Evolutionary conservation across 1,284 basidiomycete species (phyloP).

Genomic region (Apiotrichum laibachii): DNA sequence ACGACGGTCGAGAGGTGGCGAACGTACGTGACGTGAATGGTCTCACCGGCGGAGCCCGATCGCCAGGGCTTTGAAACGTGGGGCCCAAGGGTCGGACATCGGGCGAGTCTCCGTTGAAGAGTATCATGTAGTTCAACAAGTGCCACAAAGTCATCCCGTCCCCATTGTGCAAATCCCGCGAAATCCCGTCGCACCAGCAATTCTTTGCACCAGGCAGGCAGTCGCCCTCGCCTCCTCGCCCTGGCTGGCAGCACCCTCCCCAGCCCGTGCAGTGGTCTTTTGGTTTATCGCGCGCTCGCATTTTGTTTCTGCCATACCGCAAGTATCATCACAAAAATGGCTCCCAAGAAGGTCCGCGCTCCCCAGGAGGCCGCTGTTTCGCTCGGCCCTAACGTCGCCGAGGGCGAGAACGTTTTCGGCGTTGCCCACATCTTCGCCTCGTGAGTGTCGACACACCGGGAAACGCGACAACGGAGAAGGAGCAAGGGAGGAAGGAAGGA

Average conservation of each 20-base stretch:
- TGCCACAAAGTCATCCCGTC: not conserved
- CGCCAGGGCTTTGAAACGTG: too few relatives aligned
- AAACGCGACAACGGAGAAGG: not conserved
- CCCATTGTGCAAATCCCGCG: not conserved
- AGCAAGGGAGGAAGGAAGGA: too few relatives aligned
- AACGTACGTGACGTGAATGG: too few relatives aligned
- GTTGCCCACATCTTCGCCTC: constrained; percentile 96
- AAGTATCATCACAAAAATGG: constrained; percentile 21
- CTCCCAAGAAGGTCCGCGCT: constrained; percentile 54
- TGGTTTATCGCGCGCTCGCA: not conserved
- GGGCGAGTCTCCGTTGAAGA: too few relatives aligned
- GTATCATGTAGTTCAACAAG: not conserved
- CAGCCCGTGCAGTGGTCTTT: too few relatives aligned
- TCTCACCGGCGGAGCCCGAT: too few relatives aligned
- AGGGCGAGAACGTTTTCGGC: constrained; percentile 92
- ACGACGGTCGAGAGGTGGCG: not conserved
- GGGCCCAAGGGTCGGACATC: not conserved
- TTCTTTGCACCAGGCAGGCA: not conserved
- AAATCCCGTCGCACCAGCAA: not conserved
- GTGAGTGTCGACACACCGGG: constrained; percentile 35
- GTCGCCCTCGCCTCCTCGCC: not conserved
- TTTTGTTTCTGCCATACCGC: not conserved
- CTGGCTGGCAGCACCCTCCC: not conserved
- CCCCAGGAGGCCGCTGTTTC: constrained; percentile 75
- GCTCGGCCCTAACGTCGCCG: constrained; percentile 89